A percentile compares a stretch with the other conserved stretches of the same genome.
phyloP scores from a whole-genome alignment of 2,329 filamentous ascomycete genomes.

The Fusarium pininemorale region DNA sequence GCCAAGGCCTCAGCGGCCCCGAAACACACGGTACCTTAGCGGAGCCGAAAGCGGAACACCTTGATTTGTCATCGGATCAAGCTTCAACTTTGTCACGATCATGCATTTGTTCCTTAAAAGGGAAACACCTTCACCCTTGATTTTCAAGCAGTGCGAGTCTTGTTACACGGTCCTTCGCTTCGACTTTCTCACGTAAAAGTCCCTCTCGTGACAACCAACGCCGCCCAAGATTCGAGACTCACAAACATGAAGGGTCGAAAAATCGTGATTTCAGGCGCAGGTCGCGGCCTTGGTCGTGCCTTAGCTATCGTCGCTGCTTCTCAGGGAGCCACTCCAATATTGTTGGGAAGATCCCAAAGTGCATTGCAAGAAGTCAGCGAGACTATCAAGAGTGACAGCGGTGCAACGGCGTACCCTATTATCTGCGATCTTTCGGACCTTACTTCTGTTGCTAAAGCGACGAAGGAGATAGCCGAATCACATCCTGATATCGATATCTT shows the following conservation, averaged over 20 bases:
- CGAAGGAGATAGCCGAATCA: not conserved
- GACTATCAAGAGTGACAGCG: not conserved
- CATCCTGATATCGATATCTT: not conserved
- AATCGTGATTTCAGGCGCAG: not conserved
- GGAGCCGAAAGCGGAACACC: not conserved
- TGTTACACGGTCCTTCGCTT: fast-evolving
- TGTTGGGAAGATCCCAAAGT: not conserved
- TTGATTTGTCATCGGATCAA: not conserved
- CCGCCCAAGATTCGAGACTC: not conserved
- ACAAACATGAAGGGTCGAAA: not conserved
- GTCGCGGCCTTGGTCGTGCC: not conserved
- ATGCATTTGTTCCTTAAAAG: too few relatives aligned
- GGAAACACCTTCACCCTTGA: too few relatives aligned
- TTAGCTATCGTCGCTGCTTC: not conserved
- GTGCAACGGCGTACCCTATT: not conserved
- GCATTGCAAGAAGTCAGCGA: not conserved
- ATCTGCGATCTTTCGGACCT: not conserved
- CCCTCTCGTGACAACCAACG: not conserved
- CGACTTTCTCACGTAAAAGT: fast-evolving
- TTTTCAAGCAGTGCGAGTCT: fast-evolving
- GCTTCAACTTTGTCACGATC: not conserved
- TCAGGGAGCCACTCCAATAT: not conserved
- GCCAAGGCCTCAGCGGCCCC: not conserved
- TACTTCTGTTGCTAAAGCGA: not conserved
- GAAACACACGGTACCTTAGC: not conserved